These are phyloP conservation scores for Brassica juncea DNA, from an alignment of 345 rosid genomes.

Conservation along the genomic window DNA sequence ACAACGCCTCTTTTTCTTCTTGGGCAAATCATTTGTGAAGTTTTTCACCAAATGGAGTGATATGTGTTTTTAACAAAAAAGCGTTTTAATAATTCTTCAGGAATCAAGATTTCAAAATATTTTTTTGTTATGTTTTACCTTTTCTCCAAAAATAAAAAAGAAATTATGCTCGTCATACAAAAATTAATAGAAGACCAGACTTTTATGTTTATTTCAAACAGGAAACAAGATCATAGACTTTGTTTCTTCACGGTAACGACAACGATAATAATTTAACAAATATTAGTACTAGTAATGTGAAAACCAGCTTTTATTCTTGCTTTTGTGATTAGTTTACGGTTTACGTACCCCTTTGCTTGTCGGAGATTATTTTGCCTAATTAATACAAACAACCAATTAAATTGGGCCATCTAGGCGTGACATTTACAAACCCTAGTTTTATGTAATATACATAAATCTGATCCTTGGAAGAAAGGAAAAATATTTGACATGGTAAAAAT, in stretches of 20 bases:
- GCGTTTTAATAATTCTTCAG: background rate
- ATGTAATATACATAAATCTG: background rate
- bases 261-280: background rate
- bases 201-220: background rate
- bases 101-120: background rate
- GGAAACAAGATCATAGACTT: slow-evolving; percentile 1
- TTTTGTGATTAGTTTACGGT: slow-evolving; percentile 40
- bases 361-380: slow-evolving; percentile 39
- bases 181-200: background rate
- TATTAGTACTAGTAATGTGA: slow-evolving; percentile 27
- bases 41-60: background rate
- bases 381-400: slow-evolving; percentile 1
- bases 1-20: background rate
- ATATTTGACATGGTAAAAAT: background rate
- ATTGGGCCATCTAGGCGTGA: slow-evolving; percentile 20
- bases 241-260: slow-evolving; percentile 14
- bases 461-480: background rate
- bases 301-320: slow-evolving; percentile 24
- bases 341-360: slow-evolving; percentile 41
- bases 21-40: background rate
- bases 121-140: background rate
- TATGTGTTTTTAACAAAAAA: background rate
- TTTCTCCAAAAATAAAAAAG: background rate
- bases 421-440: slow-evolving; percentile 11
- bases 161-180: background rate